Conservation (phyloP, 164 flowering plant species). For the Cinnamomum chago region DNA sequence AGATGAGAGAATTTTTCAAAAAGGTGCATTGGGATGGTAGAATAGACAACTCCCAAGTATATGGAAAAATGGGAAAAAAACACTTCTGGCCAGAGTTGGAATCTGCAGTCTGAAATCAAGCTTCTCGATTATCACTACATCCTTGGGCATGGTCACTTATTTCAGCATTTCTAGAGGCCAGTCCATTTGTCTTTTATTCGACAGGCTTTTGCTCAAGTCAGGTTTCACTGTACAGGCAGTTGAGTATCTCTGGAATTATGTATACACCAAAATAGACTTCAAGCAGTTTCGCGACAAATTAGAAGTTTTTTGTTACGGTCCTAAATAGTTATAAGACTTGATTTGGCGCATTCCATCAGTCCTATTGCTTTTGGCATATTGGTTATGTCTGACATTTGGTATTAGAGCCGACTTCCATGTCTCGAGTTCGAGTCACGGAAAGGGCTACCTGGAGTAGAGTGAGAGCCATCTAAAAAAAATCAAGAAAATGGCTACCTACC, state of each 20-base stretch:
- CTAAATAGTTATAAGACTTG: too few relatives aligned
- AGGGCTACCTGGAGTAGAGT: too few relatives aligned
- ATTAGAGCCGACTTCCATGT: too few relatives aligned
- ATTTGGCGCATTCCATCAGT: too few relatives aligned
- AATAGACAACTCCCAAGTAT: background rate
- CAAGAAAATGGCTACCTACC: too few relatives aligned
- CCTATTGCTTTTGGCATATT: too few relatives aligned
- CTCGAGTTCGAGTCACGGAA: too few relatives aligned
- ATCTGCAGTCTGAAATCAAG: background rate
- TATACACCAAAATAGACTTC: too few relatives aligned
- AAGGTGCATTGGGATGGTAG: background rate
- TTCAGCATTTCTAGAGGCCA: slow-evolving; percentile 1
- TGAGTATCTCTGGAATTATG: background rate
- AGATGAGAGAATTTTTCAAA: background rate
- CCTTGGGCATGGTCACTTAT: background rate
- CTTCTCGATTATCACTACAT: background rate
- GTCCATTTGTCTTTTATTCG: slow-evolving; percentile 2
- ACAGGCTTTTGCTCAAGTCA: background rate
- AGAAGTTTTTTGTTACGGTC: too few relatives aligned
- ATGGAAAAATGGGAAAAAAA: background rate
- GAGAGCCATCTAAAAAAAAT: too few relatives aligned
- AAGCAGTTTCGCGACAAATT: background rate
- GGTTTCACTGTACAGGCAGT: slow-evolving; percentile 9
- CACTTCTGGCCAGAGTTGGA: background rate
- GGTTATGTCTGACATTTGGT: too few relatives aligned